Base-by-base conservation (phyloP, 768 basidiomycete species). In the Amylocystis lapponica region DNA sequence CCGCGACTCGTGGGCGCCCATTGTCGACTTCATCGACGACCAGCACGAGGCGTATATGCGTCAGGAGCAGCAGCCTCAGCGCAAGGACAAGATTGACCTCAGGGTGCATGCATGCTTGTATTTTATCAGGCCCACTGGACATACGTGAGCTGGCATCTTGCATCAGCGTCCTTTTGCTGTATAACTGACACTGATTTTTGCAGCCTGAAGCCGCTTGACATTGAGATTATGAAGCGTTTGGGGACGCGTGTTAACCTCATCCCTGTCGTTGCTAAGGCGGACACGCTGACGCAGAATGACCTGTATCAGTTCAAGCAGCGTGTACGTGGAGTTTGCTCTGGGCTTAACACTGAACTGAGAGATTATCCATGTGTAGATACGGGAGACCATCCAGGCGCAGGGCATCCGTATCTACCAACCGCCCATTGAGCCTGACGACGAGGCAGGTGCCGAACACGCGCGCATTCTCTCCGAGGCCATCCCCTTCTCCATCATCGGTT, bases 171-270 rank as follows among this genome's bases (percentile, higher is more conserved):
- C 9, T 8, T 23, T 1, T 27, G 7, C 26, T 13, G 27, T 25
- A 7, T 16, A 30, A 21, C 22, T 5, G 17, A 12, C 19, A 17
- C 27, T 17, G 19, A n/a, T 22, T 7, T 36, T 27, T 23, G 12
- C 55, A 92, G 92, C 0, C 70, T 98, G 53, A 98, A 97, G 68
- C 96, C 96, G 17, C 77, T 99, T 36, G 96, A 99, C 61, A 94
- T 99, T 54, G 96, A 98, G 68, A 93, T 97, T 64, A 99, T 99
- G 96, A 98, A 97, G 72, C 88, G 93, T 45, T 83, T 99, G 16
- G 95, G 96, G 29, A 94, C 94, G 36, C 85, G 96, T 53, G 96
- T 97, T 63, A 96, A 99, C 66, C 77, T 99, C 47, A 97, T 99
- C 54, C 96, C 96, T 5, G 93, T 98, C 56, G 74, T 99, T 41